Evolutionary conservation across 495 filamentous ascomycete genomes (phyloP).

Genomic region (Lophium mytilinum): DNA sequence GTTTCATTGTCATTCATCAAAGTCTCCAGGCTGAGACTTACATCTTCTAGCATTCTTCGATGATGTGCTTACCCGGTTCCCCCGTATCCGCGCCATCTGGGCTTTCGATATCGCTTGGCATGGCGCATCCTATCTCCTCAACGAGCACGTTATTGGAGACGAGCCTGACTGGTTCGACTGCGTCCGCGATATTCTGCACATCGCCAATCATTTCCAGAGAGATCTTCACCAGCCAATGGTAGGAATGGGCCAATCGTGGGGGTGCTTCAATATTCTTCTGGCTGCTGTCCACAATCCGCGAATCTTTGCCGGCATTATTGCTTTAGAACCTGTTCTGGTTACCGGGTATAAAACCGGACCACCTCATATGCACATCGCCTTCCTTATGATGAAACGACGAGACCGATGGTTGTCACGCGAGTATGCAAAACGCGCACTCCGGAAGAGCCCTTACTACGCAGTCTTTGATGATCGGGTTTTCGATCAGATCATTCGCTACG

Average conservation of each 20-base stretch:
- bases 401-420: not conserved
- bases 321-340: not conserved
- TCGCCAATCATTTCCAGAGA: not conserved
- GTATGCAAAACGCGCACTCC: not conserved
- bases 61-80: not conserved
- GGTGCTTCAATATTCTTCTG: not conserved
- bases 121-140: not conserved
- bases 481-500: not conserved
- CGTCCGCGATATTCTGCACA: not conserved
- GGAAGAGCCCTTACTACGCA: not conserved
- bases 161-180: not conserved
- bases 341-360: not conserved
- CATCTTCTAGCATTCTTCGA: not conserved
- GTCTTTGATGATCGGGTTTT: not conserved
- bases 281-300: not conserved
- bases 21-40: too few species aligned
- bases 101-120: not conserved
- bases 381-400: not conserved
- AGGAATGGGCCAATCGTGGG: not conserved
- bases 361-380: not conserved
- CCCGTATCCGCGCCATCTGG: not conserved
- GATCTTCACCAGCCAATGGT: not conserved
- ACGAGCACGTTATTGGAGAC: not conserved
- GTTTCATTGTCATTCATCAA: too few species aligned
- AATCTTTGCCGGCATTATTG: not conserved